Base-by-base conservation (phyloP, 2,329 filamentous ascomycete species). In the Lasiodiplodia citricola region DNA sequence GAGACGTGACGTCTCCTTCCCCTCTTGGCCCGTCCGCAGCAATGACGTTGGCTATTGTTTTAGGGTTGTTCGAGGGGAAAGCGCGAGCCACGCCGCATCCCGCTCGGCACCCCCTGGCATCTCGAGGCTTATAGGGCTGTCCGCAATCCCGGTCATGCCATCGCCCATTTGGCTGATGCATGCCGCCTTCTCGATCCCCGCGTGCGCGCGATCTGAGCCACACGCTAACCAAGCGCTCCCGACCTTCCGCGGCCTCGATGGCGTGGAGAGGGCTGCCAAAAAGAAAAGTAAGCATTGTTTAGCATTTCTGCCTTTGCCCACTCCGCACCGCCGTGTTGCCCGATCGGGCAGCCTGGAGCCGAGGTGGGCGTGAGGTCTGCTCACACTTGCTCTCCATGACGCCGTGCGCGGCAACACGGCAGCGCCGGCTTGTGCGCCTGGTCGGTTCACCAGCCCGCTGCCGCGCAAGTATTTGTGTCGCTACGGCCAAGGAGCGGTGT, bases 221-320 rank as follows among this genome's bases (percentile, higher is more conserved):
- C 47, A 37, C 60, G 60, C 60, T 64, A 64, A 37, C n/a, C 44
- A 64, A 64, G 60, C 60, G 60, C 47, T 52, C 6, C 60, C 60
- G 60, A 47, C 18, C 44, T 37, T 64, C 47, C 60, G 60, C 60
- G 60, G 14, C 60, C 28, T n/a, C 28, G 47, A 52, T 31, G 2
- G 44, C 23, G 37, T n/a, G 18, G 41, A 5, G 10, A 21, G 18
- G 18, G 10, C 41, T 38, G 37, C 37, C 10, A 38, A 38, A 38
- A 38, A 38, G 14, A 25, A 57, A 57, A 31, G 35, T 57, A 21
- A 55, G 28, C 54, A 18, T 31, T 37, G 8, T 57, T 23, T n/a
- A 31, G 5, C 18, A 31, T 37, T 31, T 21, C 54, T 57, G 54
- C 18, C 41, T 31, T 57, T 28, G 54, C 54, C 31, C 21, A 57